Evolutionary conservation across 768 basidiomycete genomes (phyloP).

Genomic region (Suillus discolor): DNA sequence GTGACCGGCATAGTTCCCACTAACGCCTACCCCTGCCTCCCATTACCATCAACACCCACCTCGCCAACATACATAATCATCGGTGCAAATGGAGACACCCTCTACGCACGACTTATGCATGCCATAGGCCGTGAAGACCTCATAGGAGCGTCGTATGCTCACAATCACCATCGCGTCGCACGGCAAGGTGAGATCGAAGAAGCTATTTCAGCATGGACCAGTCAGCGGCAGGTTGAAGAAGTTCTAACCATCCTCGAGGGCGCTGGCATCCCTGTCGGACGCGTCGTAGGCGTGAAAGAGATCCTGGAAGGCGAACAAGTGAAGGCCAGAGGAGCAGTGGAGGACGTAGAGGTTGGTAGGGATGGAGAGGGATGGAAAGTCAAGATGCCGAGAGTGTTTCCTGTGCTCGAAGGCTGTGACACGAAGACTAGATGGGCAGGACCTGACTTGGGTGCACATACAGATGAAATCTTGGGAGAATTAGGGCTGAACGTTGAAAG

Average conservation of each 20-base stretch:
- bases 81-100: constrained; percentile 70
- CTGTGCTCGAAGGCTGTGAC: constrained; percentile 60
- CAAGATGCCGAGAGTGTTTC: constrained; percentile 69
- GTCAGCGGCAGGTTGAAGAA: constrained; percentile 49
- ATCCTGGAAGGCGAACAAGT: constrained; percentile 61
- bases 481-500: constrained; percentile 42
- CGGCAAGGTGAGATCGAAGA: constrained; percentile 56
- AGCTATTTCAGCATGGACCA: constrained; percentile 66
- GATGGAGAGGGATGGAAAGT: constrained; percentile 55
- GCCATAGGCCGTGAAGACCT: constrained; percentile 62
- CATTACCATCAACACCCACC: constrained; percentile 40
- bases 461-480: constrained; percentile 49
- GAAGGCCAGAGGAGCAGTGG: constrained; percentile 54
- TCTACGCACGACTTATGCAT: constrained; percentile 69
- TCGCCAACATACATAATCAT: constrained; percentile 64
- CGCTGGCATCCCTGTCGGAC: constrained; percentile 64
- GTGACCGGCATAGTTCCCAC: constrained; percentile 77
- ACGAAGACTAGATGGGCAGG: constrained; percentile 68
- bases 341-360: constrained; percentile 56
- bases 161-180: constrained; percentile 44
- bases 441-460: constrained; percentile 65
- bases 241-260: constrained; percentile 50
- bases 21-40: constrained; percentile 70
- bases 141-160: constrained; percentile 50
- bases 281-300: constrained; percentile 64